Evolutionary conservation across 2,329 filamentous ascomycete genomes (phyloP).

Genomic region (Talaromyces sp.): DNA sequence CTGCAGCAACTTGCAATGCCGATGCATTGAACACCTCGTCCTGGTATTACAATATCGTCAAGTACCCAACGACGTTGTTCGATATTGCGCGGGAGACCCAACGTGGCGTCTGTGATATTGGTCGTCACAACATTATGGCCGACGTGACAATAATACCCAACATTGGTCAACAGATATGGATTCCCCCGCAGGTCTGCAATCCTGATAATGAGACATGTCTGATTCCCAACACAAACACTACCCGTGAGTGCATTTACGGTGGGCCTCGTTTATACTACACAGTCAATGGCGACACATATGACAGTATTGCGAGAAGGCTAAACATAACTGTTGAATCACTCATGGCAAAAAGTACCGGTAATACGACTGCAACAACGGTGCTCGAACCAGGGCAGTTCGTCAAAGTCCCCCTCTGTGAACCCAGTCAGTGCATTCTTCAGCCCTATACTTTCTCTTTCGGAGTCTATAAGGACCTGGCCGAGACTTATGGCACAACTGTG

Average conservation of each 20-base stretch:
- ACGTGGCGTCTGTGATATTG: slow-evolving; percentile 13
- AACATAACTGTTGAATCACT: slow-evolving; percentile 13
- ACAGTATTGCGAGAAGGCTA: slow-evolving; percentile 11
- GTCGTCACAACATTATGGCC: slow-evolving; percentile 14
- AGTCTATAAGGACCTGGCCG: slow-evolving; percentile 16
- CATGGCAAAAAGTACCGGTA: neutral
- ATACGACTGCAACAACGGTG: neutral
- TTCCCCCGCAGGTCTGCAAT: slow-evolving; percentile 8
- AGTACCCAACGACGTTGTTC: neutral
- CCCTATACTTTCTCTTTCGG: slow-evolving; percentile 14
- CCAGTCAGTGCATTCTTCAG: slow-evolving; percentile 1
- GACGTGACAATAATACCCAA: slow-evolving; percentile 15
- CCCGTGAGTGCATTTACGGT: slow-evolving; percentile 12
- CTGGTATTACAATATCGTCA: neutral
- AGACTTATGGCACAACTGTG: slow-evolving; percentile 13
- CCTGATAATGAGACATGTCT: slow-evolving; percentile 14
- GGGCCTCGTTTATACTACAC: slow-evolving; percentile 17
- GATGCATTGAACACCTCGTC: neutral
- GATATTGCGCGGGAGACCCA: slow-evolving; percentile 8
- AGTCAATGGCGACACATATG: slow-evolving; percentile 14
- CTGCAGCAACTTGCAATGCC: neutral
- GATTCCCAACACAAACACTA: slow-evolving; percentile 5
- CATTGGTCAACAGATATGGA: slow-evolving; percentile 12
- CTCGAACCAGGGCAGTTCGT: neutral
- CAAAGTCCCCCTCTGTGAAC: neutral